Percentiles rank a stretch among this genome's conserved stretches.
phyloP scores from a whole-genome alignment of 352 stramenopile species.

The Pythium guiyangense region DNA sequence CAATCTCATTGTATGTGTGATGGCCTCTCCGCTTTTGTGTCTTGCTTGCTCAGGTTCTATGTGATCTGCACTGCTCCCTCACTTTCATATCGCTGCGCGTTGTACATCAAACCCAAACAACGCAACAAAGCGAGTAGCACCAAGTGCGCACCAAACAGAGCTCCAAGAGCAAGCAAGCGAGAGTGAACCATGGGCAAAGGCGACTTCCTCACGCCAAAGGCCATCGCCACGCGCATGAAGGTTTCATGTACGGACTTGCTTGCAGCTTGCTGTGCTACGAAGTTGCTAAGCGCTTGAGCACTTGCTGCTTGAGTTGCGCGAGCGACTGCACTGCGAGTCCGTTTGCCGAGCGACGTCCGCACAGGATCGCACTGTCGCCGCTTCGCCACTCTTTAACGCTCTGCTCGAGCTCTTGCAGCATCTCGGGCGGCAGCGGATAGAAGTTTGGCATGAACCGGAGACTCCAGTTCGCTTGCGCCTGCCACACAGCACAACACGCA shows the following conservation, averaged over 20 bases:
- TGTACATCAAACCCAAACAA: too few species aligned
- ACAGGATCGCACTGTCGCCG: conserved; percentile 17
- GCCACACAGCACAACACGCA: conserved; percentile 7
- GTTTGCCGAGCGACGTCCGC: conserved; percentile 5
- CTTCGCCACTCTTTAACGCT: conserved; percentile 29
- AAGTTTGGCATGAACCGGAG: conserved; percentile 56
- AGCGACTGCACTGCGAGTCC: conserved; percentile 9
- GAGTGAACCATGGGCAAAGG: conserved; percentile 61
- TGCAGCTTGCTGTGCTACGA: neutral
- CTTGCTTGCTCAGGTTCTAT: too few species aligned
- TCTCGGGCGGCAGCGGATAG: conserved; percentile 52
- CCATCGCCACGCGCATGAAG: conserved; percentile 87
- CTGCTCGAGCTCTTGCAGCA: conserved; percentile 48
- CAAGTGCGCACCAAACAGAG: too few species aligned
- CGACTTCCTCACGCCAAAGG: conserved; percentile 84
- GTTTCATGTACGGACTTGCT: conserved; percentile 13
- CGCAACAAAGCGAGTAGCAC: too few species aligned
- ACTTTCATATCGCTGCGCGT: too few species aligned
- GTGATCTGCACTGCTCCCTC: too few species aligned
- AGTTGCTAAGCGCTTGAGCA: conserved; percentile 8
- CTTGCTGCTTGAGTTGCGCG: conserved; percentile 23
- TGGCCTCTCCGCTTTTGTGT: too few species aligned
- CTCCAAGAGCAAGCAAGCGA: neutral
- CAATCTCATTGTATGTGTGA: too few species aligned
- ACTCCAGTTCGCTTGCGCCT: conserved; percentile 23